Evolutionary conservation across 495 filamentous ascomycete genomes (phyloP).

Genomic region (Polyplosphaeria fusca): DNA sequence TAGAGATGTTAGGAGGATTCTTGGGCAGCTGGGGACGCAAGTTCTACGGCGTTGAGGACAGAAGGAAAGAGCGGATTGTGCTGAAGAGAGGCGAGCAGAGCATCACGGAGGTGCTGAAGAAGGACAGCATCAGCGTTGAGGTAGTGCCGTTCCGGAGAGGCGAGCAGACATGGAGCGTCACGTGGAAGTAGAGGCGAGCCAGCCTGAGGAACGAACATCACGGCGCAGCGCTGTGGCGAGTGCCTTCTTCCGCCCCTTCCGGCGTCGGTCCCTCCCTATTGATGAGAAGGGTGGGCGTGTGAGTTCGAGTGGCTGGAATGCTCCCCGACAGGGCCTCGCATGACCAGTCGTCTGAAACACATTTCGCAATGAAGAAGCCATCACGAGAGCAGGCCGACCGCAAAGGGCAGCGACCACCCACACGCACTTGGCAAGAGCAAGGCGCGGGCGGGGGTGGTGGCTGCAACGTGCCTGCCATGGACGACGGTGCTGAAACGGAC

Average conservation of each 20-base stretch:
- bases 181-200: constrained; percentile 32
- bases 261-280: no score
- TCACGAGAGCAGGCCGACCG: no score
- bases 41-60: constrained; percentile 64
- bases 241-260: no score
- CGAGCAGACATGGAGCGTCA: constrained; percentile 61
- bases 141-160: constrained; percentile 70
- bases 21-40: constrained; percentile 66
- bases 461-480: neutral
- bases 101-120: constrained; percentile 61
- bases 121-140: constrained; percentile 57
- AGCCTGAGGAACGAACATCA: neutral
- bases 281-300: neutral
- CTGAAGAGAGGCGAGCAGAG: constrained; percentile 60
- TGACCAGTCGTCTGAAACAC: neutral
- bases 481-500: neutral
- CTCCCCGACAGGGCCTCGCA: neutral
- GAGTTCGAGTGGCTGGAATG: neutral
- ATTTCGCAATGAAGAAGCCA: neutral
- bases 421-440: neutral
- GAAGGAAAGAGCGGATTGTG: constrained; percentile 53
- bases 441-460: neutral
- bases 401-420: no score
- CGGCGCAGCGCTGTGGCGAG: no score
- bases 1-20: constrained; percentile 69